These are phyloP conservation scores for Arabidopsis arenosa DNA, from an alignment of 345 rosid species.

Conservation along the genomic window DNA sequence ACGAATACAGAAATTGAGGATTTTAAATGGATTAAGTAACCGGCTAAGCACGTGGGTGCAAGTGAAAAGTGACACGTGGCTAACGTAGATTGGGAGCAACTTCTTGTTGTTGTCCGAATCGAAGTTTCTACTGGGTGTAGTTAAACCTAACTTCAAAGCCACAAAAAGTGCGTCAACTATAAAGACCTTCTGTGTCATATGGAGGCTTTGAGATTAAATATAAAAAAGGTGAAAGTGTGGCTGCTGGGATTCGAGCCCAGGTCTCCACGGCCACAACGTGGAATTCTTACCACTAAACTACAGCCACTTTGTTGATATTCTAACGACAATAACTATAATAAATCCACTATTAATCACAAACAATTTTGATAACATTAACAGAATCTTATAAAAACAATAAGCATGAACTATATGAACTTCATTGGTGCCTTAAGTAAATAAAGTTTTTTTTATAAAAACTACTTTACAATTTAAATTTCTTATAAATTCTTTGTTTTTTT, in stretches of 20 bases:
- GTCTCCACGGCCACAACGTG: conserved; percentile 94
- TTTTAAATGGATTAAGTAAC: conserved; percentile 35
- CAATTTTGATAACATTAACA: too few relatives aligned
- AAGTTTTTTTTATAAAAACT: too few relatives aligned
- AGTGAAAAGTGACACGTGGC: conserved; percentile 20
- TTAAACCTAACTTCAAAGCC: conserved; percentile 42
- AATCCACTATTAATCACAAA: too few relatives aligned
- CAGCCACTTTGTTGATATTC: conserved; percentile 46
- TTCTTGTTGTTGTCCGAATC: conserved; percentile 17
- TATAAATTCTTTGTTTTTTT: too few relatives aligned
- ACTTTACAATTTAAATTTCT: neutral
- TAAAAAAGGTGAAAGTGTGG: neutral
- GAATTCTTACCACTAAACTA: conserved; percentile 89
- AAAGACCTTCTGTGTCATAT: neutral
- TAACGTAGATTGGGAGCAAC: conserved; percentile 27
- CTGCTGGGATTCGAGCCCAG: conserved; percentile 87
- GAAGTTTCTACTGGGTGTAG: conserved; percentile 40
- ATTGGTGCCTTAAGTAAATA: too few relatives aligned
- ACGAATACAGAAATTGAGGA: conserved; percentile 24
- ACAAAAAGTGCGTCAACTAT: conserved; percentile 21
- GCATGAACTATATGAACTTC: too few relatives aligned
- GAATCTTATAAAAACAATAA: too few relatives aligned
- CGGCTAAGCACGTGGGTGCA: conserved; percentile 41
- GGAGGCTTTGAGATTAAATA: neutral
- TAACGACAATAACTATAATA: too few relatives aligned